phyloP scores from a whole-genome alignment of 805 yeast genomes.

The Zygotorulaspora chibaensis region DNA sequence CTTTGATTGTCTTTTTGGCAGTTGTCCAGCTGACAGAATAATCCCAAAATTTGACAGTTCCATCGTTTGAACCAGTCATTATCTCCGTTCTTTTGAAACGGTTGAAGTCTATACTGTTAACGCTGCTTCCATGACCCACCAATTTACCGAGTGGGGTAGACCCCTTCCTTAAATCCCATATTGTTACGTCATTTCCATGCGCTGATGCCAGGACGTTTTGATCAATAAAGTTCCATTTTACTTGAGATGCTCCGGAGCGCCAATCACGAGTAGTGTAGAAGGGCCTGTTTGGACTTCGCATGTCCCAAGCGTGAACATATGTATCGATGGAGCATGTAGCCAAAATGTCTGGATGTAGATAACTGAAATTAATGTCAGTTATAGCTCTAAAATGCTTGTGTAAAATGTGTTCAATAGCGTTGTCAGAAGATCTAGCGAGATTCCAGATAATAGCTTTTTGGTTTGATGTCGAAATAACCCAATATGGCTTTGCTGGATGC shows the following conservation, averaged over 20 bases:
- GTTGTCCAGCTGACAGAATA: conserved; percentile 38
- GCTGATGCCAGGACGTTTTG: conserved; percentile 77
- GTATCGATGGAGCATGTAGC: conserved; percentile 95
- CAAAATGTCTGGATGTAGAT: conserved; percentile 74
- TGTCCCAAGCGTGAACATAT: conserved; percentile 84
- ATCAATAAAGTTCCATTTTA: conserved; percentile 82
- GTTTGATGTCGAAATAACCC: conserved; percentile 92
- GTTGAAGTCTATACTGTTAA: conserved; percentile 85
- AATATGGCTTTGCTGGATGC: conserved; percentile 73
- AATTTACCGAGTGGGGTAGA: conserved; percentile 66
- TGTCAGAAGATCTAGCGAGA: conserved; percentile 58
- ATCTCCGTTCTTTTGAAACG: conserved; percentile 54
- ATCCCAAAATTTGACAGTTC: conserved; percentile 81
- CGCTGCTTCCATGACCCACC: conserved; percentile 75
- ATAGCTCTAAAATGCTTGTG: conserved; percentile 92
- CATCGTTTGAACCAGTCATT: conserved; percentile 83
- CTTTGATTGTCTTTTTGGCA: conserved; percentile 56
- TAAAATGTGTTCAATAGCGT: conserved; percentile 80
- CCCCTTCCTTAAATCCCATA: conserved; percentile 89
- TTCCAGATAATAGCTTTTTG: conserved; percentile 97
- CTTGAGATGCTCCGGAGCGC: conserved; percentile 92
- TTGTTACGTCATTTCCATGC: conserved; percentile 72
- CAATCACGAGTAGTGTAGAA: conserved; percentile 83
- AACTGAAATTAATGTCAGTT: conserved; percentile 92
- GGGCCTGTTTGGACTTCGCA: conserved; percentile 73